Evolutionary conservation across 75 land plant genomes (phyloP), one percentile per base, ranked within the genome.

Genomic region (Pinus tabuliformis): DNA sequence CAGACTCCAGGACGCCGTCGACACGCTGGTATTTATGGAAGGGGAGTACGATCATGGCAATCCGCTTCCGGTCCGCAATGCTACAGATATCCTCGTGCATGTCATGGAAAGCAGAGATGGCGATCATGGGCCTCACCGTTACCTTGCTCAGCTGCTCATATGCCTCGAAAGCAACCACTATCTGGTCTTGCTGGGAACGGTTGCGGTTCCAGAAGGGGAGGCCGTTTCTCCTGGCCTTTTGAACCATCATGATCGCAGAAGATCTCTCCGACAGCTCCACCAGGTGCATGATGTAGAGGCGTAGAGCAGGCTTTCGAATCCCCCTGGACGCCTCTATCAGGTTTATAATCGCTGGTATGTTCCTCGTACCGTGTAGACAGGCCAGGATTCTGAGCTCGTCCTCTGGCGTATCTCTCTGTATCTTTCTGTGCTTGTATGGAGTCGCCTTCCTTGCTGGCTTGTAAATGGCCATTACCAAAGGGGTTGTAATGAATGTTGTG

Each of bases 401-500:
- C 58, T 84, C 21, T 20, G 64, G 65, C 62, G 78, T 63, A 33
- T 39, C 79, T 3, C 22, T 64, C 70, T 83, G 72, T 6, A 84
- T 76, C 39, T 79, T 88, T 49, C 87, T 62, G 30, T 73, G 78
- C 16, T 24, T 73, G 72, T 85, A 84, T 42, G 88, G 87, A 18
- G 42, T 15, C 6, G 60, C 57, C 56, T 76, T 70, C 3, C 93
- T 84, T 12, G 91, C 91, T 22, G 93, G 93, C 56, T 84, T 87
- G 80, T 94, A 94, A 0, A 92, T 3, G 4, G 85, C 83, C 76
- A 81, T 88, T 22, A 94, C 92, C 20, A 88, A 42, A 2, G 97
- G 97, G 24, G 97, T 94, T n/a, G 97, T 92, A 62, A 94, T 90
- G 86, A 94, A 90, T 30, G 94, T 89, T 17, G 94, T 87, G 77